Conservation (phyloP, 495 filamentous ascomycete genomes). For the Xylaria scruposa region DNA sequence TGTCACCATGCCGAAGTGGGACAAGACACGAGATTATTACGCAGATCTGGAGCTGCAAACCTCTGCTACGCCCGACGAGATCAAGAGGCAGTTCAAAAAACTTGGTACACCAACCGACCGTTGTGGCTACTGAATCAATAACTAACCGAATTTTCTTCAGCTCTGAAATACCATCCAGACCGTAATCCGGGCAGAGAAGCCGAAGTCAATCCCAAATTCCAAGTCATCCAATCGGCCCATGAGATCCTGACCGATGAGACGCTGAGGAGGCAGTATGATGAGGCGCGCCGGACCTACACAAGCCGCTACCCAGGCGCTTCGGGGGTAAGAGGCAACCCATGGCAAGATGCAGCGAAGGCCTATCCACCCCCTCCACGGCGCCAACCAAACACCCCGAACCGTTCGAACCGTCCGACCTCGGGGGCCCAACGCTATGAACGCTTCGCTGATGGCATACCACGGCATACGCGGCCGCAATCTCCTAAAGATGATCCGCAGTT, state of each 20-base stretch:
- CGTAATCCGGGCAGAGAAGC: slow-evolving; percentile 82
- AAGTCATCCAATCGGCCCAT: slow-evolving; percentile 83
- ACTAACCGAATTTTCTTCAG: slow-evolving; percentile 49
- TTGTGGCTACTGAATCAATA: neutral
- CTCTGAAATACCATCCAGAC: slow-evolving; percentile 87
- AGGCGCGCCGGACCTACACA: slow-evolving; percentile 57
- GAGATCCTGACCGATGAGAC: slow-evolving; percentile 78
- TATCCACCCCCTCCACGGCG: slow-evolving; percentile 56
- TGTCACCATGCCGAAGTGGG: slow-evolving; percentile 74
- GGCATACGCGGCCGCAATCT: slow-evolving; percentile 44
- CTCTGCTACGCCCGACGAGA: slow-evolving; percentile 69
- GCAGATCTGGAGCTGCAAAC: slow-evolving; percentile 74
- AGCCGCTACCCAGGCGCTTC: slow-evolving; percentile 49
- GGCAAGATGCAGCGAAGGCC: slow-evolving; percentile 51
- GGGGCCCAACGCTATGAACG: slow-evolving; percentile 63
- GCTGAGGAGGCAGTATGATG: slow-evolving; percentile 76
- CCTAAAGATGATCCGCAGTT: slow-evolving; percentile 37
- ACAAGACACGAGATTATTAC: slow-evolving; percentile 82
- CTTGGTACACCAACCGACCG: slow-evolving; percentile 61
- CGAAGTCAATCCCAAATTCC: slow-evolving; percentile 80
- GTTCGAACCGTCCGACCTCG: slow-evolving; percentile 52
- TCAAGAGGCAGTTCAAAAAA: slow-evolving; percentile 87
- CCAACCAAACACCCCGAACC: slow-evolving; percentile 43
- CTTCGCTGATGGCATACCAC: slow-evolving; percentile 49
- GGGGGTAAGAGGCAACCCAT: slow-evolving; percentile 60